Percentiles rank a stretch among this genome's conserved stretches.
phyloP scores from a whole-genome alignment of 73 alveolate genomes.

The Diophrys appendiculata region DNA sequence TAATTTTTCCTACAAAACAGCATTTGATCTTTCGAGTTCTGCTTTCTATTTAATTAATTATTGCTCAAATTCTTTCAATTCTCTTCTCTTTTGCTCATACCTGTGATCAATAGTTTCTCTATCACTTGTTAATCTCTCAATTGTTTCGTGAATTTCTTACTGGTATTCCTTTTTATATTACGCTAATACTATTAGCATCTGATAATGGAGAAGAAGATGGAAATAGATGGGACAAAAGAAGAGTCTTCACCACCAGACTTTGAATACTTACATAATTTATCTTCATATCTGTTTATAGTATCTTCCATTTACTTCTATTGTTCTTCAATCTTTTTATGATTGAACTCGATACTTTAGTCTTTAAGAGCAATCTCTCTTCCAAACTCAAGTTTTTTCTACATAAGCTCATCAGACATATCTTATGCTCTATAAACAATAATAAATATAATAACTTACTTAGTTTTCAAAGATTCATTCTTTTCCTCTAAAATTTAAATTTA shows the following conservation, averaged over 20 bases:
- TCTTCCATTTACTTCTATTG: neutral
- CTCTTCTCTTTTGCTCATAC: constrained; percentile 41
- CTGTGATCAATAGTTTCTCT: constrained; percentile 28
- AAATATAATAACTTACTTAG: neutral
- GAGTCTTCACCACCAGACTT: neutral
- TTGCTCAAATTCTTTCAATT: constrained; percentile 32
- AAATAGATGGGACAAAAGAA: neutral
- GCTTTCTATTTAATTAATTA: constrained; percentile 1
- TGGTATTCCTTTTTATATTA: constrained; percentile 19
- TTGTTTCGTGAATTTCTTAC: constrained; percentile 14
- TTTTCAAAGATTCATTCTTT: neutral
- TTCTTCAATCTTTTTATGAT: constrained; percentile 13
- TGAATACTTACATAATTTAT: constrained; percentile 6
- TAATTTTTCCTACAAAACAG: constrained; percentile 34
- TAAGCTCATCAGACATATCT: neutral
- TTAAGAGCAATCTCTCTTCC: constrained; percentile 18
- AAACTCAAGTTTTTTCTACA: constrained; percentile 11
- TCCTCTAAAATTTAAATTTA: neutral
- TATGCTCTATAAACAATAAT: neutral
- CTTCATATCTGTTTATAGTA: constrained; percentile 6
- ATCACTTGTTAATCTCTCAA: constrained; percentile 11
- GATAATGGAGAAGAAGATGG: neutral
- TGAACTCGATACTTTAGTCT: neutral
- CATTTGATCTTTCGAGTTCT: constrained; percentile 31
- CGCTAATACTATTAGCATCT: neutral